Evolutionary conservation across 2,329 filamentous ascomycete genomes (phyloP).

Genomic region (Fusarium cicatricum): DNA sequence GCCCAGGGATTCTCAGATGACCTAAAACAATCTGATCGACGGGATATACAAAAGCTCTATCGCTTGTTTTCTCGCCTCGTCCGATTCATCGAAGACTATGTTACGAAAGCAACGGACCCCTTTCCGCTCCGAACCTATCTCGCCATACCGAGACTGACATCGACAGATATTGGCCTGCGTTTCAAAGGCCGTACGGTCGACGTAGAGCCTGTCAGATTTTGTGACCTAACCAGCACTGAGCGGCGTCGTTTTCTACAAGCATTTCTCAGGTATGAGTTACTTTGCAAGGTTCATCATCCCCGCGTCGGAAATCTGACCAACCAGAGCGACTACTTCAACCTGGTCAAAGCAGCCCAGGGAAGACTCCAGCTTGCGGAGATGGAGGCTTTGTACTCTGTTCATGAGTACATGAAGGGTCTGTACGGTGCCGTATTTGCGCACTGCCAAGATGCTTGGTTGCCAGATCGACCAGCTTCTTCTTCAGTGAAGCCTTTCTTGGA

Average conservation of each 20-base stretch:
- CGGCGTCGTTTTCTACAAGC: neutral
- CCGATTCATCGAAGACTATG: neutral
- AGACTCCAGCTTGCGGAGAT: neutral
- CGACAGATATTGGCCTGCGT: neutral
- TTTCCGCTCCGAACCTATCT: neutral
- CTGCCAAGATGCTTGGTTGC: neutral
- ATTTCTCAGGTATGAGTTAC: neutral
- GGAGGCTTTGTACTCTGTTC: neutral
- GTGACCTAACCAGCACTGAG: neutral
- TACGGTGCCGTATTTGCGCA: neutral
- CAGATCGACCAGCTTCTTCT: neutral
- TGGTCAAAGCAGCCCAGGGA: neutral
- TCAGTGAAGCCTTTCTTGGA: neutral
- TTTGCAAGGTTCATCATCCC: neutral
- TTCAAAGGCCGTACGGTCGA: neutral
- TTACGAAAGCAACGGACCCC: neutral
- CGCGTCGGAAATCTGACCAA: neutral
- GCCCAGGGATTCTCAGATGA: neutral
- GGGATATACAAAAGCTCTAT: neutral
- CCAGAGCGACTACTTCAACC: too few relatives aligned
- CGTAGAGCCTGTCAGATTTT: neutral
- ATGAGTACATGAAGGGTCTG: neutral
- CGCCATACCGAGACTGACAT: neutral
- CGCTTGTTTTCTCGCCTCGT: neutral
- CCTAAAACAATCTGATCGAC: neutral